These are phyloP conservation scores for Ascochyta pisi DNA, from an alignment of 2,329 filamentous ascomycete genomes.

Conservation along the genomic window DNA sequence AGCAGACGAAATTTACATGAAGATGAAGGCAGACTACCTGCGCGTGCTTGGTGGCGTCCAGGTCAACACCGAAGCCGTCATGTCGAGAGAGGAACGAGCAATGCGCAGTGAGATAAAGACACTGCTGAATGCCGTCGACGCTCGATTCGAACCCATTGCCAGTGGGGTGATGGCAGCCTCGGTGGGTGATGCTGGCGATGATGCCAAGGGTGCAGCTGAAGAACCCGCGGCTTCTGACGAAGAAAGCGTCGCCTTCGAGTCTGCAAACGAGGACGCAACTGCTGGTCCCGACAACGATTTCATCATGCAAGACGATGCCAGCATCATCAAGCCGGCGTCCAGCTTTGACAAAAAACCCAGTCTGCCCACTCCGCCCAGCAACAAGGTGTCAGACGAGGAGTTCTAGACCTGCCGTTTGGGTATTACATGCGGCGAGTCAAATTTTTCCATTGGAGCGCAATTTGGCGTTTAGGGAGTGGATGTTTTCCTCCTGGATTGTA, in stretches of 20 bases:
- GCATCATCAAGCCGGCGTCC: neutral
- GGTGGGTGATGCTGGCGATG: neutral
- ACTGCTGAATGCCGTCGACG: conserved; percentile 26
- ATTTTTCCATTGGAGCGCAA: too few relatives aligned
- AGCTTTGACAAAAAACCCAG: neutral
- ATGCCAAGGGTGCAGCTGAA: neutral
- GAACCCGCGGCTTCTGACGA: neutral
- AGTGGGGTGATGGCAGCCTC: conserved; percentile 21
- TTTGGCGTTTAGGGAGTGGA: too few relatives aligned
- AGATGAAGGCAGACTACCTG: conserved; percentile 50
- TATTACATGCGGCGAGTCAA: too few relatives aligned
- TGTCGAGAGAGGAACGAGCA: conserved; percentile 22
- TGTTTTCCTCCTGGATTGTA: too few relatives aligned
- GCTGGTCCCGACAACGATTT: neutral
- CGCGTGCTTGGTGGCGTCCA: conserved; percentile 40
- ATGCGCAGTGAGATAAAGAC: conserved; percentile 27
- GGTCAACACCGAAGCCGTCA: conserved; percentile 6
- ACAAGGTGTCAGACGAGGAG: conserved; percentile 13
- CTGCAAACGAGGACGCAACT: neutral
- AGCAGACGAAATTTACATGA: conserved; percentile 53
- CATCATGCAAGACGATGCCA: conserved; percentile 4
- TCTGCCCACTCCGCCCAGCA: neutral
- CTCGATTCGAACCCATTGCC: conserved; percentile 32
- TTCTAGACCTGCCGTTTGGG: neutral
- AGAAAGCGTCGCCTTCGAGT: conserved; percentile 13